A percentile compares a stretch with the other conserved stretches of the same genome.
These are phyloP conservation scores for Ophiostoma fasciatum DNA, from an alignment of 2,329 filamentous ascomycete genomes.

Conservation along the genomic window DNA sequence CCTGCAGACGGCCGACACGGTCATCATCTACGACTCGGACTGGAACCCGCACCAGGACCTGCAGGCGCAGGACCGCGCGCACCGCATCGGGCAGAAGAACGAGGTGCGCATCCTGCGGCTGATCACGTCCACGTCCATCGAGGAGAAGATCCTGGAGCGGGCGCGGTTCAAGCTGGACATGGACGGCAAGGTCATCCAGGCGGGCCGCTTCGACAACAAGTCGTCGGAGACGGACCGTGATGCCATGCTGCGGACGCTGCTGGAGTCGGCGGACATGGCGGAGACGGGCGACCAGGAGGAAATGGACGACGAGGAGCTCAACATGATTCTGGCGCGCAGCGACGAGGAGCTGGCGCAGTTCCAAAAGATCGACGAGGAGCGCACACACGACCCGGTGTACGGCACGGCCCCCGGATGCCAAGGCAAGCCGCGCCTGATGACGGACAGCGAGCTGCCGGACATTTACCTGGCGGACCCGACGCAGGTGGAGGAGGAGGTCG, in stretches of 20 bases:
- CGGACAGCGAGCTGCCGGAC: constrained; percentile 77
- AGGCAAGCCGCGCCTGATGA: constrained; percentile 63
- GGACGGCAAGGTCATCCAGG: constrained; percentile 98
- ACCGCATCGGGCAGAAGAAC: constrained; percentile 99
- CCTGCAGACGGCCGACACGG: constrained; percentile 91
- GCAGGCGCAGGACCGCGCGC: constrained; percentile 97
- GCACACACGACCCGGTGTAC: constrained; percentile 51
- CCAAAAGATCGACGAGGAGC: constrained; percentile 69
- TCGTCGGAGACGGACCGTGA: constrained; percentile 97
- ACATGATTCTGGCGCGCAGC: constrained; percentile 79
- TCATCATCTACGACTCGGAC: constrained; percentile 99
- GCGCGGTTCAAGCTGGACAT: constrained; percentile 97
- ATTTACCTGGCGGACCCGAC: constrained; percentile 85
- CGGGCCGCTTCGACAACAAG: constrained; percentile 98
- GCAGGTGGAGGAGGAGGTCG: constrained; percentile 66
- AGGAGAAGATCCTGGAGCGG: constrained; percentile 95
- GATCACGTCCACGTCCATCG: constrained; percentile 92
- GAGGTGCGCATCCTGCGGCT: constrained; percentile 92
- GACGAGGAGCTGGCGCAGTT: constrained; percentile 68
- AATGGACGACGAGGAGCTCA: constrained; percentile 97
- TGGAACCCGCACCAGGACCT: constrained; percentile 99
- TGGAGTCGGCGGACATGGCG: constrained; percentile 66
- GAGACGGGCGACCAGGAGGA: constrained; percentile 71
- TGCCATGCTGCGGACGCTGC: constrained; percentile 82
- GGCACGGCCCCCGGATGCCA: constrained; percentile 50